Evolutionary conservation across 2,329 filamentous ascomycete species (phyloP), one percentile per base, ranked within the genome.

Genomic region (Bipolaris bicolor): DNA sequence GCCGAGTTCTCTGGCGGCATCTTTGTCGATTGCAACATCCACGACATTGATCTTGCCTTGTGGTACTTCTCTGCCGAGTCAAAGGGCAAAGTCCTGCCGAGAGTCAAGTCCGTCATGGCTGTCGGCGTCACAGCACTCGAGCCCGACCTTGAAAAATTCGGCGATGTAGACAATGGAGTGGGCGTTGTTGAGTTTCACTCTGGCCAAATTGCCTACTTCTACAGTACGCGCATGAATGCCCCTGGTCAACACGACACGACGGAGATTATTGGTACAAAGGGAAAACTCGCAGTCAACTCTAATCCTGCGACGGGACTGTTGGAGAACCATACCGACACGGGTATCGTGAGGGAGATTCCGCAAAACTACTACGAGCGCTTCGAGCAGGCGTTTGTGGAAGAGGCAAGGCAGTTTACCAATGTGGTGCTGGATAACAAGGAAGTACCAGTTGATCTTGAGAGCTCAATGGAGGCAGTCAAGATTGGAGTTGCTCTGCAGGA

Each of bases 21-120:
- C 70, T 90, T 90, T 65, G 88, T 90, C 55, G 88, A 90, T 78
- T 88, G 85, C 77, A 86, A 84, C 49, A 86, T 90, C 67, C 88
- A 90, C 77, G 88, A 90, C 65, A 90, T 90, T 64, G 86, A 88
- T 60, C 80, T 89, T 2, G 80, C 85, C 0, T 77, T 88, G 1
- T 88, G 86, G 85, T 88, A 84, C 77, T 86, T 88, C 67, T 62
- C 57, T 39, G 63, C 67, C 47, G 62, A 64, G n/a, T 57, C 46
- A 9, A 46, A 53, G 31, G 57, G 56, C 55, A 62, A 59, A 43
- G 36, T 43, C 13, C 60, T 73, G 3, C 79, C 77, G 33, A 46
- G 9, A n/a, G 43, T 46, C 61, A 88, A 87, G 74, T 82, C 78
- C 46, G 83, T 86, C 7, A 78, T 79, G 0, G 84, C 84, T 0